phyloP scores from a whole-genome alignment of 1,139 yeast genomes.

The Pichia sp. region DNA sequence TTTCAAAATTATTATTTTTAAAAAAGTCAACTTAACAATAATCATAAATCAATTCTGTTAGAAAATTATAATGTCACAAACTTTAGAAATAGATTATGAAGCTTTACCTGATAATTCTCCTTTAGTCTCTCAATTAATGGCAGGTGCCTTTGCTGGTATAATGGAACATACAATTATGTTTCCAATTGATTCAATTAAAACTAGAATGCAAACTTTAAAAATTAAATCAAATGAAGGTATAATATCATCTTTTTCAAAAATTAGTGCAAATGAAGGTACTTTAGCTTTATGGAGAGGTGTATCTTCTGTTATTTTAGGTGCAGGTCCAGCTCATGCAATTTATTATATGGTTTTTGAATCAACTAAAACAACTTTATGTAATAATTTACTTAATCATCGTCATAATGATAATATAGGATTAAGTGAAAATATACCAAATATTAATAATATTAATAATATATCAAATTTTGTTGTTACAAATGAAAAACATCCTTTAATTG shows the following conservation, averaged over 20 bases:
- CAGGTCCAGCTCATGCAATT: constrained; percentile 99
- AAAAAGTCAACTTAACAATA: too few relatives aligned
- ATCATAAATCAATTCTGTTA: too few relatives aligned
- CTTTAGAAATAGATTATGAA: constrained; percentile 71
- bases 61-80: constrained; percentile 10
- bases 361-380: constrained; percentile 55
- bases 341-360: constrained; percentile 95
- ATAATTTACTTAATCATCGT: constrained; percentile 17
- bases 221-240: constrained; percentile 32
- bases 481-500: constrained; percentile 72
- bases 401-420: neutral
- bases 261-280: constrained; percentile 87
- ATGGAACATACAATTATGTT: constrained; percentile 98
- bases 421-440: constrained; percentile 7
- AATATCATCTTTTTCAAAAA: constrained; percentile 60
- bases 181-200: constrained; percentile 91
- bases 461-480: constrained; percentile 38
- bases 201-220: constrained; percentile 81
- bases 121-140: constrained; percentile 70
- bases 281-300: constrained; percentile 92
- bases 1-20: neutral
- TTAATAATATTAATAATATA: constrained; percentile 14
- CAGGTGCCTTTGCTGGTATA: constrained; percentile 97
- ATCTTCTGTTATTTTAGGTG: constrained; percentile 87
- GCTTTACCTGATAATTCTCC: constrained; percentile 88